Evolutionary conservation across 345 rosid species (phyloP), one percentile per base, ranked within the genome.

Genomic region (Eucalyptus globulus): DNA sequence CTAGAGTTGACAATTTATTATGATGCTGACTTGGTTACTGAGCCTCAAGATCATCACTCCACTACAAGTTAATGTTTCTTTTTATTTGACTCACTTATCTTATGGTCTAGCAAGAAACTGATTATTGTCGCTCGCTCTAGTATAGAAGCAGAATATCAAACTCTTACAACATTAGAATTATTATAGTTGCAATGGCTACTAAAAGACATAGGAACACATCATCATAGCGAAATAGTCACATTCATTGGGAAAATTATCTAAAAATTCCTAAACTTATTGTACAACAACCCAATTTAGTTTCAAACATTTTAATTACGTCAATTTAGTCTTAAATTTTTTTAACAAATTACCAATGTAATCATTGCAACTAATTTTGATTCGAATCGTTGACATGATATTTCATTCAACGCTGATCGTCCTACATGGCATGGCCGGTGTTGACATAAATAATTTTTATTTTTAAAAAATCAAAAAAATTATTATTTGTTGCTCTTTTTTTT

Each of bases 381-480:
- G 1, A 56, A 56, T 56, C 3, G 6, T 24, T 56, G 29, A 56
- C 14, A 56, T 10, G 62, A 24, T 56, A 24, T 22, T 56, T 24
- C 2, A 56, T 6, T 56, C 13, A 24, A 11, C 1, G 6, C 5
- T 24, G 6, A 56, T 11, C 13, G 0, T 10, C 29, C 29, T 56
- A 56, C 13, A 56, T 56, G 29, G 6, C 29, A 22, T 56, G 62
- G 62, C 13, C 4, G 9, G 13, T 54, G 5, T 54, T 54, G 19
- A 54, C 24, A 21, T 54, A 8, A 4, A 8, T 54, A 21, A 54
- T 21, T 54, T 21, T 54, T 21, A 19, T 54, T 56, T 56, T 2
- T 4, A 56, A 56, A 24, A 56, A 22, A 21, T 17, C 2, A 54
- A 22, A 51, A 56, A 1, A 3, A 11, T 50, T 0, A 22, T 56